Evolutionary conservation across 1,139 yeast genomes (phyloP).

Genomic region (Pneumocystis sp.): DNA sequence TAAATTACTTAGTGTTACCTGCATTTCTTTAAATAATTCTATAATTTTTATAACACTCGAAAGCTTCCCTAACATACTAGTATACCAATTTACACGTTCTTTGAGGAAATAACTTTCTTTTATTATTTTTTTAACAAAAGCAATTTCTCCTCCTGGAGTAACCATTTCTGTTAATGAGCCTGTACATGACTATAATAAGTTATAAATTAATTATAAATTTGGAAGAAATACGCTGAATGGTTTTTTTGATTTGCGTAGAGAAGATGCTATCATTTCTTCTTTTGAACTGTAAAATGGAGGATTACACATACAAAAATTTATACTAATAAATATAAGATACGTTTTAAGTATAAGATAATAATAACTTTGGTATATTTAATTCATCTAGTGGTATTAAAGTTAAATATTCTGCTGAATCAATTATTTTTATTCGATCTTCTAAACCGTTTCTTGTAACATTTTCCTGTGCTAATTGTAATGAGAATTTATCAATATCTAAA

Average conservation of each 20-base stretch:
- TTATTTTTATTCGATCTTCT: slow-evolving; percentile 11
- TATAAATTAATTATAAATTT: neutral
- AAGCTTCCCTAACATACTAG: slow-evolving; percentile 18
- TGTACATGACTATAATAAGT: slow-evolving; percentile 9
- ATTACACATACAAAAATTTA: slow-evolving; percentile 28
- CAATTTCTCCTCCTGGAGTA: slow-evolving; percentile 29
- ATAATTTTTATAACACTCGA: slow-evolving; percentile 10
- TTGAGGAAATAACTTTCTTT: slow-evolving; percentile 19
- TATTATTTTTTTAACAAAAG: slow-evolving; percentile 26
- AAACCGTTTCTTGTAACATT: slow-evolving; percentile 14
- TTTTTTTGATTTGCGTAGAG: slow-evolving; percentile 8
- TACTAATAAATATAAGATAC: neutral
- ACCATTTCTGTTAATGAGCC: slow-evolving; percentile 24
- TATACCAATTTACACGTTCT: slow-evolving; percentile 16
- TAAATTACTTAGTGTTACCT: neutral
- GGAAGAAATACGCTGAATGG: slow-evolving; percentile 4
- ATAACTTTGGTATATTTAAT: slow-evolving; percentile 3
- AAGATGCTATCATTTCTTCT: slow-evolving; percentile 20
- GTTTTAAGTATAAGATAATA: neutral
- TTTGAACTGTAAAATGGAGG: slow-evolving; percentile 31
- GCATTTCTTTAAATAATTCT: slow-evolving; percentile 2
- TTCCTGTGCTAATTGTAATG: slow-evolving; percentile 12
- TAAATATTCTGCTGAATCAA: neutral
- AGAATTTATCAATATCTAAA: slow-evolving; percentile 15
- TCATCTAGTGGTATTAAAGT: neutral